Evolutionary conservation across 2,329 filamentous ascomycete species (phyloP).

Genomic region (Seiridium unicorne): DNA sequence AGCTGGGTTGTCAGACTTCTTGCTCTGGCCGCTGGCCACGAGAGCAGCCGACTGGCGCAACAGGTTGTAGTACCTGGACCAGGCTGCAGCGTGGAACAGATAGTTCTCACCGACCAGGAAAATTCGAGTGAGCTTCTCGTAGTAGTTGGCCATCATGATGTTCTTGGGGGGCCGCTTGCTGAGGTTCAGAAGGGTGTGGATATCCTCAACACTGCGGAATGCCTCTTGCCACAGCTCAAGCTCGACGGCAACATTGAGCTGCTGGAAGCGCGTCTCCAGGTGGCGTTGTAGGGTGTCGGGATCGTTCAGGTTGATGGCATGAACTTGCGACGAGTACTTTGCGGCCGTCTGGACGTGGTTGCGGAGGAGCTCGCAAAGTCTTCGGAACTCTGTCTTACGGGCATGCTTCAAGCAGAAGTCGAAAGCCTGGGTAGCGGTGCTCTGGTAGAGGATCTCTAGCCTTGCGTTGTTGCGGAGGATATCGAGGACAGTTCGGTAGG

Average conservation of each 20-base stretch:
- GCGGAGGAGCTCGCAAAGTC: constrained; percentile 94
- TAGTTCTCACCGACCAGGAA: constrained; percentile 99
- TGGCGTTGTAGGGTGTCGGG: constrained; percentile 96
- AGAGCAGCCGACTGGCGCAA: constrained; percentile 85
- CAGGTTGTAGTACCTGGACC: constrained; percentile 96
- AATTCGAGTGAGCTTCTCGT: constrained; percentile 97
- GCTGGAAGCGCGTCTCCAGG: constrained; percentile 96
- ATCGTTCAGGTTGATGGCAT: constrained; percentile 98
- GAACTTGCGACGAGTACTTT: constrained; percentile 99
- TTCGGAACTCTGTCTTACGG: constrained; percentile 98
- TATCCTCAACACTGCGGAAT: constrained; percentile 98
- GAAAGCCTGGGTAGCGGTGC: constrained; percentile 96
- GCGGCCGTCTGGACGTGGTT: constrained; percentile 99
- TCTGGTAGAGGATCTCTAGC: constrained; percentile 97
- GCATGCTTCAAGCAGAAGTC: constrained; percentile 98
- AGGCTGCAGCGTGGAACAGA: constrained; percentile 96
- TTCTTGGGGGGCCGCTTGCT: constrained; percentile 99
- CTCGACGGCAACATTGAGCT: constrained; percentile 96
- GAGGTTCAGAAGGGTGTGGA: constrained; percentile 92
- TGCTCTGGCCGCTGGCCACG: constrained; percentile 79
- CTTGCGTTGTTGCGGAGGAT: constrained; percentile 99
- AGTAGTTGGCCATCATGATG: constrained; percentile 99
- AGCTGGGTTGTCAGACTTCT: constrained; percentile 92
- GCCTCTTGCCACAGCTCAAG: constrained; percentile 99
- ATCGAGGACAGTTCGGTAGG: constrained; percentile 95